These are phyloP conservation scores for Flammula alnicola DNA, from an alignment of 1,284 basidiomycete genomes.

Conservation along the genomic window DNA sequence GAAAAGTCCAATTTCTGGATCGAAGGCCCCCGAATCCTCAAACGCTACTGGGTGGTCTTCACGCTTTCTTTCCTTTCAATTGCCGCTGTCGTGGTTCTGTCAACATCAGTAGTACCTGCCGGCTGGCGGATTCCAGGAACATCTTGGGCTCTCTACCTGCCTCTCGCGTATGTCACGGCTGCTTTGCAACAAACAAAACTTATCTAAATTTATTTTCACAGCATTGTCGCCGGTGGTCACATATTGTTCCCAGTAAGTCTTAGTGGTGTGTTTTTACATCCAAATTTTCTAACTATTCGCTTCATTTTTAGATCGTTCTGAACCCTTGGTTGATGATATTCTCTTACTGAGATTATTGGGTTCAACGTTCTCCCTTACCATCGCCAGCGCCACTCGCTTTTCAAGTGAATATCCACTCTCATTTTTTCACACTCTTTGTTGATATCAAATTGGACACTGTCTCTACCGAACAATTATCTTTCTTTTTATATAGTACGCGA, in stretches of 20 bases:
- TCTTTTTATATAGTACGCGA: slow-evolving; percentile 2
- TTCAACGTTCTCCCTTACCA: not conserved
- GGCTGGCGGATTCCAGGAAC: slow-evolving; percentile 65
- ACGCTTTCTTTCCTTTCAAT: slow-evolving; percentile 53
- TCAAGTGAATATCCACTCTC: slow-evolving; percentile 10
- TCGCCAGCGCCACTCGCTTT: not conserved
- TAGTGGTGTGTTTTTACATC: slow-evolving; percentile 6
- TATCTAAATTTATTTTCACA: slow-evolving; percentile 26
- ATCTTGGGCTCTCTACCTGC: slow-evolving; percentile 74
- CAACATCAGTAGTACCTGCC: slow-evolving; percentile 53
- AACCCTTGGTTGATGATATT: slow-evolving; percentile 78
- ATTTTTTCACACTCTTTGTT: slow-evolving; percentile 15
- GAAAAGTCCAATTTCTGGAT: slow-evolving; percentile 87
- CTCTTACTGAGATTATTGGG: slow-evolving; percentile 48
- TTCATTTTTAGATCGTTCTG: slow-evolving; percentile 60
- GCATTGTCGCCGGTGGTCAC: slow-evolving; percentile 65
- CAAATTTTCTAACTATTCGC: slow-evolving; percentile 15
- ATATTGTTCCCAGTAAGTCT: slow-evolving; percentile 68
- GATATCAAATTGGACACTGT: slow-evolving; percentile 21
- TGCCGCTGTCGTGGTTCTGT: slow-evolving; percentile 59
- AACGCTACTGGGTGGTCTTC: slow-evolving; percentile 73
- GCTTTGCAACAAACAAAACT: not conserved
- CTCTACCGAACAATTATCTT: slow-evolving; percentile 19
- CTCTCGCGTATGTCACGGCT: slow-evolving; percentile 55
- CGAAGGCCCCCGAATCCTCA: slow-evolving; percentile 82